Evolutionary conservation across 2,329 filamentous ascomycete species (phyloP).

Genomic region (Exophiala dermatitidis): DNA sequence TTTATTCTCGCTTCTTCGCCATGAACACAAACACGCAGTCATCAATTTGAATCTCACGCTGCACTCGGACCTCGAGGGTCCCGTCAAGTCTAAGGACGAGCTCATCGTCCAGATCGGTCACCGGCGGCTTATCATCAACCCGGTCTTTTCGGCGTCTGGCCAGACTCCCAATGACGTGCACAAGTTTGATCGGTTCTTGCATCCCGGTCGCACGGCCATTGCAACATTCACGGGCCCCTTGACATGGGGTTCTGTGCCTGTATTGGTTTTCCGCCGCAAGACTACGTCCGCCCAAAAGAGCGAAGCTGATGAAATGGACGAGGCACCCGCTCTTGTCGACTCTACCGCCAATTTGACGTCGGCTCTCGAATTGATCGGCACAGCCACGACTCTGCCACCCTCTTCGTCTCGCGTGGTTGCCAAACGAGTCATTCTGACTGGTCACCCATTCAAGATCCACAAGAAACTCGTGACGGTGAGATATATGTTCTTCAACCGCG

Average conservation of each 20-base stretch:
- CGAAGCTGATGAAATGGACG: background rate
- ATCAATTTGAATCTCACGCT: conserved; percentile 87
- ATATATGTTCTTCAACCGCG: conserved; percentile 99
- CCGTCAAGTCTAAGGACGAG: conserved; percentile 86
- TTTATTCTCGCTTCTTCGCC: conserved; percentile 78
- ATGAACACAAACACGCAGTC: conserved; percentile 89
- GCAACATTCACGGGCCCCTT: conserved; percentile 85
- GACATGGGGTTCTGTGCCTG: conserved; percentile 86
- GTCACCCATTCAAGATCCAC: conserved; percentile 97
- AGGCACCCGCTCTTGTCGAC: conserved; percentile 30
- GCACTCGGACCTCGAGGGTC: conserved; percentile 64
- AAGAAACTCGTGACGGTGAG: conserved; percentile 93
- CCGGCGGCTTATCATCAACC: conserved; percentile 78
- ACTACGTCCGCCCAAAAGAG: background rate
- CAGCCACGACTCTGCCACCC: conserved; percentile 78
- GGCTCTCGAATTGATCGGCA: conserved; percentile 68
- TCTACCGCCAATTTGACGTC: conserved; percentile 37
- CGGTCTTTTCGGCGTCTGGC: conserved; percentile 81
- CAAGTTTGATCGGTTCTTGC: conserved; percentile 88
- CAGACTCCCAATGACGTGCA: conserved; percentile 94
- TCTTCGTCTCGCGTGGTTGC: conserved; percentile 70
- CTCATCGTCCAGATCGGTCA: conserved; percentile 86
- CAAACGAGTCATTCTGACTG: conserved; percentile 88
- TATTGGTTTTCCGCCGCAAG: conserved; percentile 68
- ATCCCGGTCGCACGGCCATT: conserved; percentile 82